phyloP scores from a whole-genome alignment of 2,329 filamentous ascomycete genomes.

The Paraphaeosphaeria sporulosa region DNA sequence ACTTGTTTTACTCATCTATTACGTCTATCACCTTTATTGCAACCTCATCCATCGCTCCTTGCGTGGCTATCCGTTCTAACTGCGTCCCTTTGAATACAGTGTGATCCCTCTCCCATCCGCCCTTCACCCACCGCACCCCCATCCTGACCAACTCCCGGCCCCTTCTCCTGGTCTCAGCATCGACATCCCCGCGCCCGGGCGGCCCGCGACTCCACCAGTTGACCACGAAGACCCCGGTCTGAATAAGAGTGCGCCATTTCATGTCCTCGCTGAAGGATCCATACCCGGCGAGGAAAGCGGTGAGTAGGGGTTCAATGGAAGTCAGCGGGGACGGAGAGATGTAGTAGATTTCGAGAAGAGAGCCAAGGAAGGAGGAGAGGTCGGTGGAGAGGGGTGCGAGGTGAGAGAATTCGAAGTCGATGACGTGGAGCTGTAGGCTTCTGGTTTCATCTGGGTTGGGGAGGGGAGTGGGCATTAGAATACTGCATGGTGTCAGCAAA shows the following conservation, averaged over 20 bases:
- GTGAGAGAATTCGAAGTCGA: constrained; percentile 20
- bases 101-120: constrained; percentile 13
- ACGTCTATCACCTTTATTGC: too few species aligned
- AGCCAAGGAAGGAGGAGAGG: constrained; percentile 17
- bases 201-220: constrained; percentile 17
- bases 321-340: neutral
- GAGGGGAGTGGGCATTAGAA: neutral
- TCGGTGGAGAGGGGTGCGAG: constrained; percentile 9
- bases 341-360: constrained; percentile 13
- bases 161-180: neutral
- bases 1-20: too few species aligned
- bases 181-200: constrained; percentile 1
- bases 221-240: constrained; percentile 15
- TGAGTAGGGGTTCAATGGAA: neutral
- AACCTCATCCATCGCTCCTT: neutral
- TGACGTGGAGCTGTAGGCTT: constrained; percentile 6
- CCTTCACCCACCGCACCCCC: constrained; percentile 10
- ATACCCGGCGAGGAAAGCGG: constrained; percentile 5
- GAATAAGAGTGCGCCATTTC: constrained; percentile 10
- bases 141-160: neutral
- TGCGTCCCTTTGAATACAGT: neutral
- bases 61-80: neutral
- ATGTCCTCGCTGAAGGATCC: constrained; percentile 10
- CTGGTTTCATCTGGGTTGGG: too few species aligned
- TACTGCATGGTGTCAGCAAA: neutral